Percentiles rank a stretch among this genome's conserved stretches.
Evolutionary conservation across 257 asterid genomes (phyloP).

Genomic region (Solanum sitiens): DNA sequence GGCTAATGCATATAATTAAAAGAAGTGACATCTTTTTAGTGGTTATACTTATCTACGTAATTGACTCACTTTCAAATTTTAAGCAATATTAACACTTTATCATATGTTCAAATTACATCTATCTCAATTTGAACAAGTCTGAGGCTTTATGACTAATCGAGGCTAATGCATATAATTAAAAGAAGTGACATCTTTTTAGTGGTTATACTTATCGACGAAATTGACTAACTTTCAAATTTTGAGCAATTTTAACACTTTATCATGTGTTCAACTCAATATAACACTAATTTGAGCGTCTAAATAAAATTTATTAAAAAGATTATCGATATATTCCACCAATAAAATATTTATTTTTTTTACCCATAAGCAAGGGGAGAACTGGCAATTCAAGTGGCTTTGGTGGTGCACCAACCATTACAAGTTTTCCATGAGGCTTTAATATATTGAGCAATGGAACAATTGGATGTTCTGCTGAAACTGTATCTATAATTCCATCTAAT

Average conservation of each 20-base stretch:
- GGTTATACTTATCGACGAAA: neutral
- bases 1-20: neutral
- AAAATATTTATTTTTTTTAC: neutral
- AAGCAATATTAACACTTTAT: neutral
- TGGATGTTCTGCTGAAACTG: conserved; percentile 22
- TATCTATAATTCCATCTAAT: conserved; percentile 24
- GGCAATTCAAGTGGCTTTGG: conserved; percentile 16
- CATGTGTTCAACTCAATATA: neutral
- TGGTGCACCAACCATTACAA: conserved; percentile 21
- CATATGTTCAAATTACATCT: neutral
- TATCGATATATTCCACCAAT: neutral
- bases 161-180: neutral
- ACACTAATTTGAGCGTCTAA: neutral
- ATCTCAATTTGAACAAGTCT: neutral
- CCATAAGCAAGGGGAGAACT: conserved; percentile 4
- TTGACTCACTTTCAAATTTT: neutral
- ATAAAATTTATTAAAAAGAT: neutral
- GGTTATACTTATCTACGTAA: neutral
- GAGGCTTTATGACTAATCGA: neutral
- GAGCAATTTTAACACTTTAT: neutral
- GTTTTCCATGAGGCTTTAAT: conserved; percentile 17
- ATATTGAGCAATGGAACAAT: conserved; percentile 7
- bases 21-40: neutral
- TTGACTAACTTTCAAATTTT: neutral
- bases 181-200: neutral